phyloP scores from a whole-genome alignment of 768 basidiomycete genomes.

The Mycena indigotica region DNA sequence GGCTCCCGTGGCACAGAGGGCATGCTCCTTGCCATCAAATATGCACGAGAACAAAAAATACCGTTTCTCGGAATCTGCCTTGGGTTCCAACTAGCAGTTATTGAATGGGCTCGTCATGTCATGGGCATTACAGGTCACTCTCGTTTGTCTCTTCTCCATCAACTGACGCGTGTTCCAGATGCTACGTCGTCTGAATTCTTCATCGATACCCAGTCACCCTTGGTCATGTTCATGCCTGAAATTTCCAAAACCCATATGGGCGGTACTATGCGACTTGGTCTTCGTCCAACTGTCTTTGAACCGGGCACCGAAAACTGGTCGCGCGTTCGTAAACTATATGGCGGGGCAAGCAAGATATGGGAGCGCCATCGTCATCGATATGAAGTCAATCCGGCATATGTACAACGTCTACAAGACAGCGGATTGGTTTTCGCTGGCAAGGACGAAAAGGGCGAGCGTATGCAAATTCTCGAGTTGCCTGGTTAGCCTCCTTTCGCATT shows the following conservation, averaged over 20 bases:
- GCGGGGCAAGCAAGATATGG: conserved; percentile 81
- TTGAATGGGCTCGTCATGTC: conserved; percentile 92
- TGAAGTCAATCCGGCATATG: conserved; percentile 91
- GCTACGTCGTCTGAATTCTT: conserved; percentile 88
- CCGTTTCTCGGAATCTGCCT: conserved; percentile 97
- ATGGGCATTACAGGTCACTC: conserved; percentile 62
- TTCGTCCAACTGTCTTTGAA: conserved; percentile 93
- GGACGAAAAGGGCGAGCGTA: conserved; percentile 94
- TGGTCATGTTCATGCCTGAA: conserved; percentile 98
- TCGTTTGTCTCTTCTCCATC: neutral
- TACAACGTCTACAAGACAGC: conserved; percentile 65
- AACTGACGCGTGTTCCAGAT: conserved; percentile 42
- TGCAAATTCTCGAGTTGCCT: conserved; percentile 91
- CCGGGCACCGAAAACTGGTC: conserved; percentile 69
- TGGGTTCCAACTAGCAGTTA: conserved; percentile 95
- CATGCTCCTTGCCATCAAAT: conserved; percentile 98
- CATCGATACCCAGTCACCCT: conserved; percentile 59
- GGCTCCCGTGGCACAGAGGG: conserved; percentile 92
- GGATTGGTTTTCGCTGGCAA: conserved; percentile 76
- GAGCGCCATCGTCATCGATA: conserved; percentile 95
- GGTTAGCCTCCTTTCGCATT: conserved; percentile 48
- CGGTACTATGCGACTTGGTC: conserved; percentile 99
- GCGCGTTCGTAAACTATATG: conserved; percentile 78
- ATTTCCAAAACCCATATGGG: conserved; percentile 98
- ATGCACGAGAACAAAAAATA: conserved; percentile 91